Base-by-base conservation (phyloP, 495 filamentous ascomycete species). In the Pyrenula massariospora region DNA sequence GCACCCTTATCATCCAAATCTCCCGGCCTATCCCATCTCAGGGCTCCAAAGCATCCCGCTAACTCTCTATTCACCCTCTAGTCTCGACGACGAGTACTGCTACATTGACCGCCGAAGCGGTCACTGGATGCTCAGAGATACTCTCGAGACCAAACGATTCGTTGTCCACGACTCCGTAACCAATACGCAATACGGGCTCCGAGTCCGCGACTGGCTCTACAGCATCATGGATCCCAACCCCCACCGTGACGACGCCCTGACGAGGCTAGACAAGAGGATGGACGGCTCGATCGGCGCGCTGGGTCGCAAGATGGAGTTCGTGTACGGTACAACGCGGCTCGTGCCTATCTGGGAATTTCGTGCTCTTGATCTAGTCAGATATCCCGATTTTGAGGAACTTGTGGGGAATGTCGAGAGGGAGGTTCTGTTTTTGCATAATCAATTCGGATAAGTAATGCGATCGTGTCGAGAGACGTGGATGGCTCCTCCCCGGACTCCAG, bases 321-420 rank as follows among this genome's bases (percentile, higher is more conserved):
- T 65, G 20, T 21, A 56, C 25, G 20, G 56, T 25, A 56, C 62
- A 3, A 54, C 49, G 12, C 61, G 62, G 19, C 19, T 54, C 47
- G 62, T 63, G n/a, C 62, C 62, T 24, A 23, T 65, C n/a, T 65
- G 60, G 53, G 62, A 65, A 54, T 65, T 60, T 50, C 25, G 62
- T 60, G 48, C 55, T 24, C 55, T 63, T 15, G 11, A 12, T 23
- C 25, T 24, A 8, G 11, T 58, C 15, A 3, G 21, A 20, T 5
- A 53, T 24, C n/a, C 21, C 25, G 50, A 25, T 3, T 23, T 64
- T 22, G 24, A 25, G 48, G 2, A 48, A 2, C 15, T 11, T 1
- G 52, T 62, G n/a, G 42, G 20, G 23, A 50, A 42, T 2, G 54
- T 31, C 20, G 62, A 64, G 48, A 11, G 53, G 15, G 62, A 31